phyloP scores from a whole-genome alignment of 495 filamentous ascomycete genomes.

The Terfezia boudieri region DNA sequence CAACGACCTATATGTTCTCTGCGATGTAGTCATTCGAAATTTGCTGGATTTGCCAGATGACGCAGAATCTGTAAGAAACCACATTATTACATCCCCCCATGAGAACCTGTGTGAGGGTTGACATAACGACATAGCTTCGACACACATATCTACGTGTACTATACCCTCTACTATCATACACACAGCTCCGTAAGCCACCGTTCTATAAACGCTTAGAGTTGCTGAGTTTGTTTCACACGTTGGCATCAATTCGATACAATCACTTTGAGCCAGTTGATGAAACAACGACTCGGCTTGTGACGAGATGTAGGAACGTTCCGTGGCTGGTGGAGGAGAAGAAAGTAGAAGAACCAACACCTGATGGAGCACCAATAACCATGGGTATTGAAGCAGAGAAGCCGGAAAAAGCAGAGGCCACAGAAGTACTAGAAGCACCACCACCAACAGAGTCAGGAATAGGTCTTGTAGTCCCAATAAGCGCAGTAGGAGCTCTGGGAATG shows the following conservation, averaged over 20 bases:
- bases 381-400: conserved; percentile 28
- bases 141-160: conserved; percentile 97
- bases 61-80: conserved; percentile 27
- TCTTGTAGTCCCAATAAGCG: conserved; percentile 23
- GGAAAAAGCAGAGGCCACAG: conserved; percentile 26
- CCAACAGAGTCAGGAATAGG: conserved; percentile 24
- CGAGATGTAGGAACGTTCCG: conserved; percentile 56
- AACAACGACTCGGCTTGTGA: conserved; percentile 65
- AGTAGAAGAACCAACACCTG: conserved; percentile 21
- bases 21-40: conserved; percentile 92
- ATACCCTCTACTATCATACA: conserved; percentile 73
- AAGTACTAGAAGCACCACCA: background rate
- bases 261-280: conserved; percentile 86
- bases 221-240: conserved; percentile 43
- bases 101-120: background rate
- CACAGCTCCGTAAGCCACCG: conserved; percentile 61
- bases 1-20: conserved; percentile 80
- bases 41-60: conserved; percentile 77
- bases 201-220: conserved; percentile 88
- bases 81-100: background rate
- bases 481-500: background rate
- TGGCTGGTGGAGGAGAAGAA: conserved; percentile 33
- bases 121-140: conserved; percentile 30
- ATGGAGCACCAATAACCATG: conserved; percentile 19
- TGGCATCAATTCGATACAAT: conserved; percentile 35